These are phyloP conservation scores for Aspergillus fructus DNA, from an alignment of 2,329 filamentous ascomycete species.

Conservation along the genomic window DNA sequence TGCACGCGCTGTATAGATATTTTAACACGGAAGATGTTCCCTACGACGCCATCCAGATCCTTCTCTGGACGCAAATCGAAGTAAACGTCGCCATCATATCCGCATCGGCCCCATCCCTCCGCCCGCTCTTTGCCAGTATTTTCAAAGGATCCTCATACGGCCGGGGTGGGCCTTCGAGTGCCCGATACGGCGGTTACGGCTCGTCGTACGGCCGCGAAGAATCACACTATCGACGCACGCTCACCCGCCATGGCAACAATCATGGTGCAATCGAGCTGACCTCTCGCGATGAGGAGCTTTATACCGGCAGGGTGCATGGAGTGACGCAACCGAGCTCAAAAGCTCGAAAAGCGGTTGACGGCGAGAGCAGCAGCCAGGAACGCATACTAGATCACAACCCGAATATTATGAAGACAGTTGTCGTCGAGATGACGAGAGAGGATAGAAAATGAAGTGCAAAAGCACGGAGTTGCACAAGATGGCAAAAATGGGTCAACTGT, in stretches of 20 bases:
- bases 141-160: slow-evolving; percentile 10
- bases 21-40: slow-evolving; percentile 12
- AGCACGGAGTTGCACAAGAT: neutral
- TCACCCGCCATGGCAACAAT: neutral
- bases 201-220: neutral
- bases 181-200: neutral
- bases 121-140: slow-evolving; percentile 6
- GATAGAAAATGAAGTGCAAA: neutral
- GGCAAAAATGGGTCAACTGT: neutral
- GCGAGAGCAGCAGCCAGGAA: slow-evolving; percentile 4
- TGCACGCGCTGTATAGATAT: slow-evolving; percentile 17
- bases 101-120: slow-evolving; percentile 15
- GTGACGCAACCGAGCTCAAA: neutral
- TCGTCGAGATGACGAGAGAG: slow-evolving; percentile 6
- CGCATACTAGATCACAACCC: slow-evolving; percentile 1
- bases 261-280: slow-evolving; percentile 6
- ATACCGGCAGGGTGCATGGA: neutral
- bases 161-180: neutral
- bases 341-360: neutral
- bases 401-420: slow-evolving; percentile 7
- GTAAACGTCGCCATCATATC: slow-evolving; percentile 18
- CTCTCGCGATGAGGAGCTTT: neutral
- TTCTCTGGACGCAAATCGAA: slow-evolving; percentile 15
- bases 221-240: slow-evolving; percentile 1
- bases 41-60: slow-evolving; percentile 10